Evolutionary conservation across 345 rosid species (phyloP).

Genomic region (Noccaea caerulescens): DNA sequence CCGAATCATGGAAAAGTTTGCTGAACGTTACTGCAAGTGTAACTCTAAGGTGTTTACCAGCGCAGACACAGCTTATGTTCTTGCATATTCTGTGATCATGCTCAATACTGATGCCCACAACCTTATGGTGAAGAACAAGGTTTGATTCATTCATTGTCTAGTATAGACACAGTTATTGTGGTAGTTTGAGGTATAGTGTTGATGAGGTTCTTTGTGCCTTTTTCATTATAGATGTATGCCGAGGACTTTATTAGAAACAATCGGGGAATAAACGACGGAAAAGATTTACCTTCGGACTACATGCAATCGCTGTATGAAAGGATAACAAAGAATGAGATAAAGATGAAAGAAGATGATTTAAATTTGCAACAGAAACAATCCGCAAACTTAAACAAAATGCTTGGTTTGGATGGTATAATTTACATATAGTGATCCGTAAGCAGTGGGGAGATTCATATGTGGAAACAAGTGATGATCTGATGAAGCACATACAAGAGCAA

Average conservation of each 20-base stretch:
- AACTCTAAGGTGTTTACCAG: constrained; percentile 82
- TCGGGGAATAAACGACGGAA: constrained; percentile 86
- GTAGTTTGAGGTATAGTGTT: constrained; percentile 35
- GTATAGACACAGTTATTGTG: constrained; percentile 16
- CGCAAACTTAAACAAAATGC: constrained; percentile 64
- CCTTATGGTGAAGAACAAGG: constrained; percentile 93
- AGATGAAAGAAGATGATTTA: constrained; percentile 70
- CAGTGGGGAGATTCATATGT: constrained; percentile 74
- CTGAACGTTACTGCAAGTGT: constrained; percentile 88
- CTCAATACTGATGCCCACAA: constrained; percentile 96
- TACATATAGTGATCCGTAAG: constrained; percentile 79
- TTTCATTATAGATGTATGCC: constrained; percentile 44
- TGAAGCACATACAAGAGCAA: constrained; percentile 85
- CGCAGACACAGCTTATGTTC: constrained; percentile 92
- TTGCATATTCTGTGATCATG: constrained; percentile 91
- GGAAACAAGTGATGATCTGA: constrained; percentile 83
- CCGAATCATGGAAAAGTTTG: constrained; percentile 92
- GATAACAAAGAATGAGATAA: constrained; percentile 80
- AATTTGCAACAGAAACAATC: constrained; percentile 68
- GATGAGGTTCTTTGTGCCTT: constrained; percentile 32
- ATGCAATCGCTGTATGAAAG: constrained; percentile 72
- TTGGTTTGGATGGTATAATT: constrained; percentile 90
- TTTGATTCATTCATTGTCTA: constrained; percentile 28
- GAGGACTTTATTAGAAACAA: constrained; percentile 78
- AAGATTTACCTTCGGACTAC: constrained; percentile 81